Conservation (phyloP, 2,329 filamentous ascomycete species). For the Aspergillus phoenicis region DNA sequence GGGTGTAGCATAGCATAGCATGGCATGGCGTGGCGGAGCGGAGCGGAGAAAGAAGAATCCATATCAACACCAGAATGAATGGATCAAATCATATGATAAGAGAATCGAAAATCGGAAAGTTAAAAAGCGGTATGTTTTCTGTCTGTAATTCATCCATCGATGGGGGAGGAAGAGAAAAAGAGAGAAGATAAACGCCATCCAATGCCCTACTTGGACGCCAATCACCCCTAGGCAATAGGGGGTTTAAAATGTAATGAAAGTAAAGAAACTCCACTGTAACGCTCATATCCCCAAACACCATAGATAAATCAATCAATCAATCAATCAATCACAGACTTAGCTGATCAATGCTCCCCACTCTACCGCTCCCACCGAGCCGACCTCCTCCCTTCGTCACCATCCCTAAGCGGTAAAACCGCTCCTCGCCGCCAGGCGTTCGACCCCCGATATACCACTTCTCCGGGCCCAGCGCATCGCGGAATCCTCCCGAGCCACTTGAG, state of each 20-base stretch:
- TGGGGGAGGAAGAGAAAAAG: not conserved
- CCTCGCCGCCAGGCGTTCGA: slow-evolving; percentile 49
- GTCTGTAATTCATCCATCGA: not conserved
- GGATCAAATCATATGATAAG: not conserved
- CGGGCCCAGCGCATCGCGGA: slow-evolving; percentile 49
- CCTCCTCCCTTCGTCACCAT: slow-evolving; percentile 51
- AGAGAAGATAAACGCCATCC: not conserved
- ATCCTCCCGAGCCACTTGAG: slow-evolving; percentile 51
- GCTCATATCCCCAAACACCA: not conserved
- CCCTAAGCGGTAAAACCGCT: slow-evolving; percentile 52
- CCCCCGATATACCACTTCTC: slow-evolving; percentile 58
- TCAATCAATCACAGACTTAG: slow-evolving; percentile 46
- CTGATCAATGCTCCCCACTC: slow-evolving; percentile 53
- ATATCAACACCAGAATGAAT: not conserved
- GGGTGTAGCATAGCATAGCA: not conserved
- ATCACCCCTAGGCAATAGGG: not conserved
- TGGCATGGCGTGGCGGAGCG: not conserved
- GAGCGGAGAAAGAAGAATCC: not conserved
- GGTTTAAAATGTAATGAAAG: not conserved
- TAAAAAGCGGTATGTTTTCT: not conserved
- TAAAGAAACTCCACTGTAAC: not conserved
- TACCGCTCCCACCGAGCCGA: slow-evolving; percentile 42
- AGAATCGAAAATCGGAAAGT: not conserved
- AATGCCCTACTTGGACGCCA: slow-evolving; percentile 9
- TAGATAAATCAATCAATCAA: not conserved